Base-by-base conservation (phyloP, 371 early-diverging fungal species). In the Mucor lusitanicus region DNA sequence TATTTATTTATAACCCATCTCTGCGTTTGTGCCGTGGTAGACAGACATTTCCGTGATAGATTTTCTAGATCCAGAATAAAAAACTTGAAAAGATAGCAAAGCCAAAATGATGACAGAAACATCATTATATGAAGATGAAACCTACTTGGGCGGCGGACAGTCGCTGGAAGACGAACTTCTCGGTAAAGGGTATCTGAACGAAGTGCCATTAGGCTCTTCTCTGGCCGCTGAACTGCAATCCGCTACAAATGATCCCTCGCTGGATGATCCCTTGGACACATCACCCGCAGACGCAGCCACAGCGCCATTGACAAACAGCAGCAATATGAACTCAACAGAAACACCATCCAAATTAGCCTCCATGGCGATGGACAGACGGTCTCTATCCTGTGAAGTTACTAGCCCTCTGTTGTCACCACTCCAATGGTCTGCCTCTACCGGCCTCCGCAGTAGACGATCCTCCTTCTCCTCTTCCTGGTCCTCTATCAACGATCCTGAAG, bases 221-320 rank as follows among this genome's bases (percentile, higher is more conserved):
- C 63, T 82, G 32, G 83, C 83, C 21, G 83, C 83, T n/a, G 83
- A 82, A 67, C 71, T 82, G 11, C 77, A 82, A 61, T 82, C 83
- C 7, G 83, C 83, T 33, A 75, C 74, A 3, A 53, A 27, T 25
- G 53, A 46, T 46, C 46, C 46, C 19, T 23, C 46, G 21, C 23
- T 32, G n/a, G 60, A 63, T 48, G 59, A 63, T 28, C 25, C 35
- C 42, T 39, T 55, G 40, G 76, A 59, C 63, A 23, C 44, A 69
- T 59, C 23, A 21, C 4, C 37, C 11, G 21, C 37, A 32, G 53
- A 53, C 25, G 53, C 53, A 13, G 23, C 53, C 53, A 53, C 25
- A 23, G 15, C 23, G 12, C 21, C 37, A 23, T 35, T 25, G 21
- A 13, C 59, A 19, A 59, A 9, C 23, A 23, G 17, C 17, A 23